Conservation (phyloP, 2,329 filamentous ascomycete species). For the Fusarium brachygibbosum region DNA sequence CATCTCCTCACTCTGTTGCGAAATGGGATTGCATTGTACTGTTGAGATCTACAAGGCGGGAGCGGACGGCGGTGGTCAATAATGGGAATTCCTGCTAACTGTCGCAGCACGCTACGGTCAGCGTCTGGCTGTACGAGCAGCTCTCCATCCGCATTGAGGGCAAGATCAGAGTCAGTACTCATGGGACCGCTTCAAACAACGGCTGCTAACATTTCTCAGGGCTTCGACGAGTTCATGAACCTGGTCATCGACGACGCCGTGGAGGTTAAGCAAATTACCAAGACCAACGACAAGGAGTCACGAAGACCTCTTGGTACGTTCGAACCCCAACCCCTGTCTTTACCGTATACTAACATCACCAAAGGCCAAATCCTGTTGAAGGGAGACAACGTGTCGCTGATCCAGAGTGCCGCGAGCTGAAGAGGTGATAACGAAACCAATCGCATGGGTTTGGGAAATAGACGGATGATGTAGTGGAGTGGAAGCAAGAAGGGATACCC, state of each 20-base stretch:
- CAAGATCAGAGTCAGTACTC: slow-evolving; percentile 84
- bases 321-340: not conserved
- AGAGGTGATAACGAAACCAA: slow-evolving; percentile 2
- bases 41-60: not conserved
- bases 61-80: not conserved
- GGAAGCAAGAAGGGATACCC: slow-evolving; percentile 39
- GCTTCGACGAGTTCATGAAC: slow-evolving; percentile 99
- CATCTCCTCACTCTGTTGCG: not conserved
- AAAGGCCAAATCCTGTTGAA: slow-evolving; percentile 87
- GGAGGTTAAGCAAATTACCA: slow-evolving; percentile 88
- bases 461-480: slow-evolving; percentile 8
- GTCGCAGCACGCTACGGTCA: slow-evolving; percentile 80
- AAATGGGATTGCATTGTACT: slow-evolving; percentile 3
- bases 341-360: slow-evolving; percentile 13
- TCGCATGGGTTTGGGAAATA: slow-evolving; percentile 14
- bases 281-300: slow-evolving; percentile 80
- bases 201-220: slow-evolving; percentile 64
- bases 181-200: not conserved
- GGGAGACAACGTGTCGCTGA: slow-evolving; percentile 88
- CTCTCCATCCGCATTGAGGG: slow-evolving; percentile 94
- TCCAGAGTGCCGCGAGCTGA: slow-evolving; percentile 67
- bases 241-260: slow-evolving; percentile 95
- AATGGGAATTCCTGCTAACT: slow-evolving; percentile 39
- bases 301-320: slow-evolving; percentile 81
- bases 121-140: slow-evolving; percentile 98